These are phyloP conservation scores for Talaromyces pinophilus DNA, from an alignment of 2,329 filamentous ascomycete genomes.

Conservation along the genomic window DNA sequence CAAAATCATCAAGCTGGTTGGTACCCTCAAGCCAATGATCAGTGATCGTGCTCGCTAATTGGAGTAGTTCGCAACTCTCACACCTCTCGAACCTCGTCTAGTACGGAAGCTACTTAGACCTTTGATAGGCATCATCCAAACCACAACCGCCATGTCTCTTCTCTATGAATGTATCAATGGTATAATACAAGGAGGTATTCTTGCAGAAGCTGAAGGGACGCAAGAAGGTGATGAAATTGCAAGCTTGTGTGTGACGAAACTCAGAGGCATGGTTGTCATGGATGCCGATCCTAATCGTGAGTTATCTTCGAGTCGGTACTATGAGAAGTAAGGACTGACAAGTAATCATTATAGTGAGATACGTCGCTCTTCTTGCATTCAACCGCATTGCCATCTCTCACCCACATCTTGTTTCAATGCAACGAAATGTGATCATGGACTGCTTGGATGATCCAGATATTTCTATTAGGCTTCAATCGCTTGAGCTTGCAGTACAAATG, in stretches of 20 bases:
- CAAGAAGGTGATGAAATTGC: slow-evolving; percentile 89
- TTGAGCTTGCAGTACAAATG: slow-evolving; percentile 92
- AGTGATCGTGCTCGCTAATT: slow-evolving; percentile 28
- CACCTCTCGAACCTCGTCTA: slow-evolving; percentile 85
- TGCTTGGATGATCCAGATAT: slow-evolving; percentile 96
- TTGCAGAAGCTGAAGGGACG: slow-evolving; percentile 77
- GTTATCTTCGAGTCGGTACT: slow-evolving; percentile 36
- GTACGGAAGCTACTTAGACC: slow-evolving; percentile 90
- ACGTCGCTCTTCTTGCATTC: slow-evolving; percentile 91
- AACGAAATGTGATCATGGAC: slow-evolving; percentile 94
- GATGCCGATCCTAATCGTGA: slow-evolving; percentile 90
- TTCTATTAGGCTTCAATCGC: slow-evolving; percentile 87
- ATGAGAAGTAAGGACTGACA: not conserved
- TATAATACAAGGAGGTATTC: slow-evolving; percentile 93
- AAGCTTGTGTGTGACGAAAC: slow-evolving; percentile 84
- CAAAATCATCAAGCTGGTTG: slow-evolving; percentile 92
- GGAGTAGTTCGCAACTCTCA: slow-evolving; percentile 83
- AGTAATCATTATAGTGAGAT: slow-evolving; percentile 69
- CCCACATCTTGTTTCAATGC: slow-evolving; percentile 81
- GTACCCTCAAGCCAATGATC: slow-evolving; percentile 32
- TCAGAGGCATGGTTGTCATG: slow-evolving; percentile 90
- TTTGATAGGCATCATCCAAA: slow-evolving; percentile 87
- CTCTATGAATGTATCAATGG: slow-evolving; percentile 98
- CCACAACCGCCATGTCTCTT: slow-evolving; percentile 95
- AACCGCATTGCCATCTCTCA: slow-evolving; percentile 92